phyloP scores from a whole-genome alignment of 108 stramenopile species.

The Parietichytrium sp. region DNA sequence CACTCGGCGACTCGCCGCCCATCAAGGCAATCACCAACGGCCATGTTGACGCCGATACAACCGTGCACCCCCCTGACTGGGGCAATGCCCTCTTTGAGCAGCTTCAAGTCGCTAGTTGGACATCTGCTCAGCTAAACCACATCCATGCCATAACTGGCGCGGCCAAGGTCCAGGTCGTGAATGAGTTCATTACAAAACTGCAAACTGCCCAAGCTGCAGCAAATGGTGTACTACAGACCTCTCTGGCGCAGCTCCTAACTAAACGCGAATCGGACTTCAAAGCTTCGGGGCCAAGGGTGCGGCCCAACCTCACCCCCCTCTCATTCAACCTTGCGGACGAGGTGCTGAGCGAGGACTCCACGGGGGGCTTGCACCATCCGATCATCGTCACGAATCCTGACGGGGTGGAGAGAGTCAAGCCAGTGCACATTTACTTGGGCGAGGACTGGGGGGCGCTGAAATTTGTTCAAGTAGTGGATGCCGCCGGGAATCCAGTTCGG shows the following conservation, averaged over 20 bases:
- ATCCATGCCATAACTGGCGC: conserved; percentile 30
- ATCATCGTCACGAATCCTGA: conserved; percentile 13
- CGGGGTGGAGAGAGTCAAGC: not conserved
- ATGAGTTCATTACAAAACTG: not conserved
- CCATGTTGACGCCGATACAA: not conserved
- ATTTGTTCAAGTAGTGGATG: conserved; percentile 10
- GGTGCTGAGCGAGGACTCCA: not conserved
- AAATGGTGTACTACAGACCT: not conserved
- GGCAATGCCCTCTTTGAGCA: not conserved
- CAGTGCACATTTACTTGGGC: conserved; percentile 1
- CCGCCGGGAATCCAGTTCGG: not conserved
- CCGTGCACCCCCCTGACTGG: not conserved
- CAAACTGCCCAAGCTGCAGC: not conserved
- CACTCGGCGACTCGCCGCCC: not conserved
- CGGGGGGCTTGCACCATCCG: not conserved
- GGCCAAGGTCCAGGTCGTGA: not conserved
- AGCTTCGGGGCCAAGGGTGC: conserved; percentile 14
- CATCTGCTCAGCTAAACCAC: no score
- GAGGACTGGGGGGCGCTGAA: not conserved
- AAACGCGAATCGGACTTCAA: conserved; percentile 15
- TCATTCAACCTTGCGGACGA: conserved; percentile 26
- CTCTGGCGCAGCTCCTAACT: not conserved
- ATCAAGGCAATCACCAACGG: not conserved
- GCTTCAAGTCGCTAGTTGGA: not conserved
- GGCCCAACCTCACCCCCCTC: not conserved